phyloP scores from a whole-genome alignment of 1,284 basidiomycete genomes.

The Tylopilus sp. region DNA sequence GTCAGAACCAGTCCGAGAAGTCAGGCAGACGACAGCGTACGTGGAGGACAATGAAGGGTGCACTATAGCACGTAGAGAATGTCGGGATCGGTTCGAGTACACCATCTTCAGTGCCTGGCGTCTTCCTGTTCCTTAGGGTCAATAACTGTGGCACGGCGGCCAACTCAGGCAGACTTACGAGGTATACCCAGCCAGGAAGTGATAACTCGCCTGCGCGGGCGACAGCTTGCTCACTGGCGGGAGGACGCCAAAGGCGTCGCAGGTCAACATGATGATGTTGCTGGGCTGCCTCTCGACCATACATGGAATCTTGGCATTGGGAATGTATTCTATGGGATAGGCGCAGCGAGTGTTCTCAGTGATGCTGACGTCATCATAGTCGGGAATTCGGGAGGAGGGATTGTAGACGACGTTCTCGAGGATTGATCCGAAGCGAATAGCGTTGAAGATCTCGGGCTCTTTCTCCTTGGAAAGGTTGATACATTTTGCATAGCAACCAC shows the following conservation, averaged over 20 bases:
- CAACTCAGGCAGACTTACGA: slow-evolving; percentile 50
- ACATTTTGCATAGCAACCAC: slow-evolving; percentile 98
- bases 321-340: slow-evolving; percentile 96
- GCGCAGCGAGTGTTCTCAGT: slow-evolving; percentile 99
- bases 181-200: slow-evolving; percentile 96
- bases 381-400: slow-evolving; percentile 80
- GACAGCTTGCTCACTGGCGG: slow-evolving; percentile 94
- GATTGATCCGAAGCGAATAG: slow-evolving; percentile 94
- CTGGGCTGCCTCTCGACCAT: slow-evolving; percentile 79
- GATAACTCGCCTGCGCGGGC: slow-evolving; percentile 95
- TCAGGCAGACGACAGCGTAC: slow-evolving; percentile 38
- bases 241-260: slow-evolving; percentile 97
- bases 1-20: neutral
- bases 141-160: neutral
- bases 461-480: slow-evolving; percentile 96
- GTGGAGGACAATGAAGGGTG: slow-evolving; percentile 98
- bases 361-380: slow-evolving; percentile 96
- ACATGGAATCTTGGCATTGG: slow-evolving; percentile 94
- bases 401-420: slow-evolving; percentile 99
- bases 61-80: slow-evolving; percentile 98
- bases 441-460: slow-evolving; percentile 97
- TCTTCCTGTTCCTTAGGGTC: slow-evolving; percentile 53
- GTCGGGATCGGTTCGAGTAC: slow-evolving; percentile 98
- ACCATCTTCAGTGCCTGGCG: slow-evolving; percentile 97
- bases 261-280: slow-evolving; percentile 98